These are phyloP conservation scores for Rosa lucieae DNA, from an alignment of 306 rosid genomes.

Conservation along the genomic window DNA sequence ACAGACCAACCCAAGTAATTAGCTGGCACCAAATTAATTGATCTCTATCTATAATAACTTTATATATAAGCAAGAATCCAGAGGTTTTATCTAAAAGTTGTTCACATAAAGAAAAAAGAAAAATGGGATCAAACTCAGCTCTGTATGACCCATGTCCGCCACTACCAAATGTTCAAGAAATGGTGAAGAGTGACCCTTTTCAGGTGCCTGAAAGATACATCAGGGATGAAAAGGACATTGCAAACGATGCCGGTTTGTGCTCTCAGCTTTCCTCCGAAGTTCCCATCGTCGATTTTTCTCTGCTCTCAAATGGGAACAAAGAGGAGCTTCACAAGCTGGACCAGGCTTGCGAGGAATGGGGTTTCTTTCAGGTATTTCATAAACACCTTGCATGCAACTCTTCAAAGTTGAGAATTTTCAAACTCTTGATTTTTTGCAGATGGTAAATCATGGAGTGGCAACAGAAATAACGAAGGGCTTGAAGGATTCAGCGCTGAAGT, in stretches of 20 bases:
- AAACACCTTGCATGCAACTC: not conserved
- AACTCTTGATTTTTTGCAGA: not conserved
- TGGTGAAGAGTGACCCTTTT: slow-evolving; percentile 27
- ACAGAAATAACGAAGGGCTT: slow-evolving; percentile 8
- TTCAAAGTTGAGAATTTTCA: not conserved
- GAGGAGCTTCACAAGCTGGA: slow-evolving; percentile 25
- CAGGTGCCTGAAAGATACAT: slow-evolving; percentile 33
- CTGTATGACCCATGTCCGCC: slow-evolving; percentile 14
- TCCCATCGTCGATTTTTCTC: slow-evolving; percentile 26
- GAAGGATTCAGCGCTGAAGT: slow-evolving; percentile 14
- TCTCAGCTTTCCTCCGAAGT: slow-evolving; percentile 8
- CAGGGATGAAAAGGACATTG: slow-evolving; percentile 20
- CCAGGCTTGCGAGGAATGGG: slow-evolving; percentile 35
- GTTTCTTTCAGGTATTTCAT: slow-evolving; percentile 31
- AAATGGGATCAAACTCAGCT: slow-evolving; percentile 4
- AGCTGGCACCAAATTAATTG: no score
- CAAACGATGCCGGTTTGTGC: not conserved
- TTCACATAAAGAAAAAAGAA: not conserved
- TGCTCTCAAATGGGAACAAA: slow-evolving; percentile 17
- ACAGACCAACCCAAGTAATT: not conserved
- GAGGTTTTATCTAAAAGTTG: not conserved
- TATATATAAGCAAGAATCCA: not conserved
- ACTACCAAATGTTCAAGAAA: slow-evolving; percentile 42
- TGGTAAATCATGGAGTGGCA: slow-evolving; percentile 32
- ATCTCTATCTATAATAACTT: no score